Evolutionary conservation across 371 early-diverging fungal genomes (phyloP).

Genomic region (Nematocida displodere): DNA sequence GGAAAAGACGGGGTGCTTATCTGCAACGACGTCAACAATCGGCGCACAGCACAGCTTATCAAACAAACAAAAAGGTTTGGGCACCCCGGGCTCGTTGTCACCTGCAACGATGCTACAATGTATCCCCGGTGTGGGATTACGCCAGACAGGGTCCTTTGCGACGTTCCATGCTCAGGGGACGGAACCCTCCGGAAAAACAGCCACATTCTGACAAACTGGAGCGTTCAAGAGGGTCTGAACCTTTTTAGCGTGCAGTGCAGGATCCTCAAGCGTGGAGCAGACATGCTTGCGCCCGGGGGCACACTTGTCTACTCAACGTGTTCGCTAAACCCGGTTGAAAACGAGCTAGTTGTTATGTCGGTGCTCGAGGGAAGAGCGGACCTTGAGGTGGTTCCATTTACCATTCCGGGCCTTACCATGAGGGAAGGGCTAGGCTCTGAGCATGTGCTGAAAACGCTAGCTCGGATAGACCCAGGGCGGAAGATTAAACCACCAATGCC

Average conservation of each 20-base stretch:
- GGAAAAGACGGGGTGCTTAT: conserved; percentile 72
- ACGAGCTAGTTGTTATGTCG: conserved; percentile 63
- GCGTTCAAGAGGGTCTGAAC: conserved; percentile 69
- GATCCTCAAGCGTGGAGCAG: conserved; percentile 77
- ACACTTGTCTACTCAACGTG: conserved; percentile 96
- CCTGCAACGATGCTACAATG: conserved; percentile 83
- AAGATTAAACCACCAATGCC: conserved; percentile 67
- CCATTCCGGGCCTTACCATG: conserved; percentile 68
- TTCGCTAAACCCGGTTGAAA: conserved; percentile 80
- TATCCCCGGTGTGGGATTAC: conserved; percentile 70
- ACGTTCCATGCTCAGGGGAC: conserved; percentile 91
- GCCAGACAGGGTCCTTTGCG: conserved; percentile 65
- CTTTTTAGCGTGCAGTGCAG: conserved; percentile 78
- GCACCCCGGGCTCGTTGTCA: conserved; percentile 80
- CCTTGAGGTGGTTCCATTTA: conserved; percentile 40
- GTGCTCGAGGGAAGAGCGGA: conserved; percentile 40
- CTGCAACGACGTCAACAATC: conserved; percentile 86
- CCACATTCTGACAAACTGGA: conserved; percentile 80
- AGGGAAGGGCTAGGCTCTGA: conserved; percentile 57
- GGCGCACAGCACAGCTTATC: conserved; percentile 82
- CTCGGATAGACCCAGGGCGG: conserved; percentile 65
- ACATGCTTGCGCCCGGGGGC: conserved; percentile 80
- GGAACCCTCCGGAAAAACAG: conserved; percentile 94
- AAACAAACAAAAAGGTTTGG: conserved; percentile 77
- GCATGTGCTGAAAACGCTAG: background rate